These are phyloP conservation scores for Fraxinus sp. DNA, from an alignment of 305 asterid species.

Conservation along the genomic window DNA sequence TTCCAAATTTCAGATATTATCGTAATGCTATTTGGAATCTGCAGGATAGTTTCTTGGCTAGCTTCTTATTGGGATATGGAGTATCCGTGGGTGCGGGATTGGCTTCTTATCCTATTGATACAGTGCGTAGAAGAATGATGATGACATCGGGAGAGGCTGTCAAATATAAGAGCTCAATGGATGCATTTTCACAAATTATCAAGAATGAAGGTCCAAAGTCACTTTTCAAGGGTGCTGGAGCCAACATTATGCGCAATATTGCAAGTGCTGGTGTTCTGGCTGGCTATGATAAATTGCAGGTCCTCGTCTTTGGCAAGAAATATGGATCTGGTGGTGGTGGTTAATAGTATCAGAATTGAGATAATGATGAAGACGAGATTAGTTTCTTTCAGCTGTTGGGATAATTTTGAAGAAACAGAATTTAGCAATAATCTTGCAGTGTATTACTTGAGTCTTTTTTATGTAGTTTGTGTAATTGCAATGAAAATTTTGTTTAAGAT, in stretches of 20 bases:
- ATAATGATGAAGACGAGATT: constrained; percentile 21
- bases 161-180: constrained; percentile 53
- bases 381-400: background rate
- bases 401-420: background rate
- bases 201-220: constrained; percentile 55
- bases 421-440: background rate
- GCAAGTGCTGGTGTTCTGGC: constrained; percentile 69
- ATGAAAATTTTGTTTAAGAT: background rate
- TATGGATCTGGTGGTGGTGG: constrained; percentile 62
- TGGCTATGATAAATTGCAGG: constrained; percentile 58
- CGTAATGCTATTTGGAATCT: constrained; percentile 6
- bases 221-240: constrained; percentile 64
- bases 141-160: constrained; percentile 71
- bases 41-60: constrained; percentile 60
- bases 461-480: background rate
- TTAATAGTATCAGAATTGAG: constrained; percentile 10
- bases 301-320: constrained; percentile 52
- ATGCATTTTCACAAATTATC: constrained; percentile 53
- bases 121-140: constrained; percentile 71
- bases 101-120: constrained; percentile 58
- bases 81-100: constrained; percentile 56
- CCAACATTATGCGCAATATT: constrained; percentile 58
- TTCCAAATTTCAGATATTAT: constrained; percentile 8
- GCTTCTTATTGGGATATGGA: constrained; percentile 63
- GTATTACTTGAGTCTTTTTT: background rate